phyloP scores from a whole-genome alignment of 2,329 filamentous ascomycete genomes.

The Nothophoma quercina region DNA sequence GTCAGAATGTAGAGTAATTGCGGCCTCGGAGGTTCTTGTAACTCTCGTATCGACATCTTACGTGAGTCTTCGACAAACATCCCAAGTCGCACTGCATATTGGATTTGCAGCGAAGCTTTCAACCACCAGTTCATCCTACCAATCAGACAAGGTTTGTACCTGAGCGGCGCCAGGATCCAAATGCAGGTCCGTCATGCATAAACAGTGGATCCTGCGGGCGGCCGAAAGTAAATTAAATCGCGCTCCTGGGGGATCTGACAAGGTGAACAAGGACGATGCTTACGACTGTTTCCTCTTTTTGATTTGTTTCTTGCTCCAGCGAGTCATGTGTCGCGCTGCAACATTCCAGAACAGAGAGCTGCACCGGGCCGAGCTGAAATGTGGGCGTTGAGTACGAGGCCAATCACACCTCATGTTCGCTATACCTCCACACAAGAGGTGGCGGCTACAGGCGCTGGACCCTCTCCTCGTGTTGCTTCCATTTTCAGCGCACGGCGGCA shows the following conservation, averaged over 20 bases:
- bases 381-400: not conserved
- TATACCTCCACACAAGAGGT: constrained; percentile 3
- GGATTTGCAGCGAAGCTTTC: constrained; percentile 14
- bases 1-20: not conserved
- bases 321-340: not conserved
- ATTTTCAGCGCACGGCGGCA: constrained; percentile 3
- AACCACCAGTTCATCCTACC: not conserved
- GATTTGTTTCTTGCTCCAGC: not conserved
- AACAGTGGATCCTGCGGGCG: constrained; percentile 12
- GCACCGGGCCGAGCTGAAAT: not conserved
- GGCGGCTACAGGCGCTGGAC: constrained; percentile 9
- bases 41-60: not conserved
- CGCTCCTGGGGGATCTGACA: constrained; percentile 9
- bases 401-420: constrained; percentile 6
- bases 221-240: constrained; percentile 15
- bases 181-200: constrained; percentile 18
- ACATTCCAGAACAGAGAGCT: not conserved
- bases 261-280: constrained; percentile 6
- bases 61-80: not conserved
- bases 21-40: not conserved
- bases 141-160: constrained; percentile 13
- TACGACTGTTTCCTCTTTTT: not conserved
- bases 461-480: not conserved
- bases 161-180: constrained; percentile 16
- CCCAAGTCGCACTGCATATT: constrained; percentile 7